Conservation (phyloP, 495 filamentous ascomycete genomes). For the Pyrenopolyporus hunteri region DNA sequence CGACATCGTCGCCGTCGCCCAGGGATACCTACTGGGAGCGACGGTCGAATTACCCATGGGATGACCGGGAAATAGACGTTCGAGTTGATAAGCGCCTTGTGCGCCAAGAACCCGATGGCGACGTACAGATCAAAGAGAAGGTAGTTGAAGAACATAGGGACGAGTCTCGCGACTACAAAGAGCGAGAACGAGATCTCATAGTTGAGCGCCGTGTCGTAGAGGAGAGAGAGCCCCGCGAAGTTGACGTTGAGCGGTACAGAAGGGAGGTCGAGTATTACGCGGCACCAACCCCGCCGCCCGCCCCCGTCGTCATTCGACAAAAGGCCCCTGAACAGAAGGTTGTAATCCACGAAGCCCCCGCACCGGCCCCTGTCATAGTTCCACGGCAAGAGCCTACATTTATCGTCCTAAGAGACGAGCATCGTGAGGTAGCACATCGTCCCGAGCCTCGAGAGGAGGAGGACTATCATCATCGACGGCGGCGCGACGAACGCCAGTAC, state of each 20-base stretch:
- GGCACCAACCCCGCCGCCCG: conserved; percentile 57
- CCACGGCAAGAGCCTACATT: conserved; percentile 69
- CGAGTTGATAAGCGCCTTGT: conserved; percentile 53
- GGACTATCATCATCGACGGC: conserved; percentile 65
- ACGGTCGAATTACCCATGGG: conserved; percentile 44
- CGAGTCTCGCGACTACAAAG: conserved; percentile 42
- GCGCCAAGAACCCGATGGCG: conserved; percentile 44
- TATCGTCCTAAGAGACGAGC: conserved; percentile 69
- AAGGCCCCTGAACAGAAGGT: conserved; percentile 67
- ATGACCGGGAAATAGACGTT: conserved; percentile 50
- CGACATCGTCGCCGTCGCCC: conserved; percentile 43
- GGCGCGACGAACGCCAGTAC: conserved; percentile 52
- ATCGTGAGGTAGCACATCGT: conserved; percentile 52
- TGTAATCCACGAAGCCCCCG: conserved; percentile 73
- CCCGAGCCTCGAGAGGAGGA: conserved; percentile 59
- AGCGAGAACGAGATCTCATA: conserved; percentile 52
- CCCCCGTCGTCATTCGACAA: conserved; percentile 73
- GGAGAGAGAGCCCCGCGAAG: conserved; percentile 52
- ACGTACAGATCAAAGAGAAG: conserved; percentile 39
- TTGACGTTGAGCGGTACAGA: conserved; percentile 65
- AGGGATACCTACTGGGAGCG: conserved; percentile 50
- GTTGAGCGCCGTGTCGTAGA: conserved; percentile 55
- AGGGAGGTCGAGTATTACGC: conserved; percentile 72
- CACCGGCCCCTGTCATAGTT: conserved; percentile 68
- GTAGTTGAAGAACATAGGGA: conserved; percentile 36